These are phyloP conservation scores for Solanum infundibuliforme DNA, from an alignment of 257 asterid species.

Conservation along the genomic window DNA sequence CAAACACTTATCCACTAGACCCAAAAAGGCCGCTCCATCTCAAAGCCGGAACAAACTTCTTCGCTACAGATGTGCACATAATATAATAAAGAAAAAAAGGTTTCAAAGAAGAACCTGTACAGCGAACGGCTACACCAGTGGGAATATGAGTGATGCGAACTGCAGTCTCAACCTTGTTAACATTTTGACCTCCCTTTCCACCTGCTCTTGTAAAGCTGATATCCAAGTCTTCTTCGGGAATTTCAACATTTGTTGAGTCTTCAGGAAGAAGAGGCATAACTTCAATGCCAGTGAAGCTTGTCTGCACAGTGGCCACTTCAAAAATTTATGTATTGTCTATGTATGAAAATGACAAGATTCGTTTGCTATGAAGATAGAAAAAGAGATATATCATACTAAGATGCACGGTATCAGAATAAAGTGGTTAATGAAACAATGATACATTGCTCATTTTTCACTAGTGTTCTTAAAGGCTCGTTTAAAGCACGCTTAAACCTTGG, in stretches of 20 bases:
- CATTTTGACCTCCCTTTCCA: slow-evolving; percentile 98
- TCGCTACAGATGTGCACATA: not conserved
- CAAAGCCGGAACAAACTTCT: not conserved
- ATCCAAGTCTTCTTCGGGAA: slow-evolving; percentile 94
- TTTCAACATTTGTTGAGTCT: slow-evolving; percentile 67
- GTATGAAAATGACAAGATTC: not conserved
- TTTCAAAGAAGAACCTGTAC: slow-evolving; percentile 56
- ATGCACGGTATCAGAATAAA: not conserved
- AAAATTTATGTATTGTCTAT: not conserved
- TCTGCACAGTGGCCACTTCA: slow-evolving; percentile 35
- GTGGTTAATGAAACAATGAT: not conserved
- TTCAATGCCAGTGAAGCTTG: slow-evolving; percentile 94
- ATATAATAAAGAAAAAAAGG: not conserved
- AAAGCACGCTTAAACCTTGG: not conserved
- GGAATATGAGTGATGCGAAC: slow-evolving; percentile 93
- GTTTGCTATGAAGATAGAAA: not conserved
- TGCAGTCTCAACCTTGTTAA: slow-evolving; percentile 91
- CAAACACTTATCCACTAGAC: not conserved
- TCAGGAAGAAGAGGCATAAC: slow-evolving; percentile 98
- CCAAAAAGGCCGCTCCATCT: not conserved
- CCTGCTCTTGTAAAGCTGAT: slow-evolving; percentile 75
- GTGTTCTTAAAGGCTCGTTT: not conserved
- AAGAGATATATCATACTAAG: not conserved
- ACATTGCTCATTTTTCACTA: not conserved
- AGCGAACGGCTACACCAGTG: slow-evolving; percentile 79